A percentile compares a stretch with the other conserved stretches of the same genome.
phyloP scores from a whole-genome alignment of 768 basidiomycete genomes.

The Leucosporidium scottii region DNA sequence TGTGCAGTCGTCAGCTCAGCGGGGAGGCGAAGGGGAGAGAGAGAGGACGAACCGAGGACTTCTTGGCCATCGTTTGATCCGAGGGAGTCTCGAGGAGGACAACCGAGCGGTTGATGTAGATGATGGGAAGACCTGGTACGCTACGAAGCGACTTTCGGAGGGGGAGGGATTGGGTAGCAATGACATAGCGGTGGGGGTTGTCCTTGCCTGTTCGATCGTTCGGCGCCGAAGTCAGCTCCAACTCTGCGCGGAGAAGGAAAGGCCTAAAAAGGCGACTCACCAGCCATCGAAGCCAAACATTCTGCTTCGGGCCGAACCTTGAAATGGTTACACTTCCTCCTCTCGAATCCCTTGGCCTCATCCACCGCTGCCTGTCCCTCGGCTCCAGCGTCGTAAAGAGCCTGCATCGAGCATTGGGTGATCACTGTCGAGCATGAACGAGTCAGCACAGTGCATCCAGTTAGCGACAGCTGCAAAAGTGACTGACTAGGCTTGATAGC shows the following conservation, averaged over 20 bases:
- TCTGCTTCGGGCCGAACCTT: slow-evolving; percentile 63
- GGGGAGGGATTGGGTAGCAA: slow-evolving; percentile 72
- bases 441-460: not conserved
- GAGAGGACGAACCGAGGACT: slow-evolving; percentile 51
- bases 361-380: slow-evolving; percentile 68
- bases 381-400: slow-evolving; percentile 59
- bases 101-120: slow-evolving; percentile 83
- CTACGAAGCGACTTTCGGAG: slow-evolving; percentile 63
- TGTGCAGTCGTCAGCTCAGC: too few species aligned
- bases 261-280: slow-evolving; percentile 46
- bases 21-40: not conserved
- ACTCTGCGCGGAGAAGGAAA: not conserved
- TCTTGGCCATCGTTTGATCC: slow-evolving; percentile 62
- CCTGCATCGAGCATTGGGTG: slow-evolving; percentile 93
- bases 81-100: slow-evolving; percentile 89
- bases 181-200: slow-evolving; percentile 87
- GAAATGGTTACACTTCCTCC: slow-evolving; percentile 91
- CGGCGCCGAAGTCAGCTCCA: not conserved
- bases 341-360: slow-evolving; percentile 85
- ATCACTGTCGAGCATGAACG: slow-evolving; percentile 57
- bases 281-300: slow-evolving; percentile 72
- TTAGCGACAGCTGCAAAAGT: not conserved
- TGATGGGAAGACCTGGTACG: slow-evolving; percentile 76
- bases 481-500: slow-evolving; percentile 82
- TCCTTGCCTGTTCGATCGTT: slow-evolving; percentile 55